Percentiles rank a stretch among this genome's conserved stretches.
Conservation (phyloP, 1,284 basidiomycete genomes). For the Coniferiporia weirii region DNA sequence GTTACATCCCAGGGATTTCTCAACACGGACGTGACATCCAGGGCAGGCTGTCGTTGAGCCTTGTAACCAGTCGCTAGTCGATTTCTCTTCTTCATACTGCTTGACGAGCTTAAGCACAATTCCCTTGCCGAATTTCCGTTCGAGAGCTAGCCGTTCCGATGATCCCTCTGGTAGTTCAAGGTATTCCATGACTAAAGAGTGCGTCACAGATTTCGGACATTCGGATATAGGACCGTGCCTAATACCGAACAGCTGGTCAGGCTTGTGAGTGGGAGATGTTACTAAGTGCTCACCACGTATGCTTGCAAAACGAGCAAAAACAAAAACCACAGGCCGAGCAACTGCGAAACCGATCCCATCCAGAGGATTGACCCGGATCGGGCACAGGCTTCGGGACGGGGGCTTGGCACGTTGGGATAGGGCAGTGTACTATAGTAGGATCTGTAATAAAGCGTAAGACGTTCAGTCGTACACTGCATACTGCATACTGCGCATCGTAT, state of each 20-base stretch:
- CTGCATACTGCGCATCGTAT: background rate
- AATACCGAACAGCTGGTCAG: constrained; percentile 1
- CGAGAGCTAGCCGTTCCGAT: constrained; percentile 41
- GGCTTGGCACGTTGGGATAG: constrained; percentile 65
- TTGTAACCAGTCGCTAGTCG: constrained; percentile 61
- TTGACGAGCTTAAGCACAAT: constrained; percentile 53
- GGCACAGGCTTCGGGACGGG: constrained; percentile 51
- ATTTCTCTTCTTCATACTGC: constrained; percentile 59
- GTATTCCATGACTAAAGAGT: constrained; percentile 59
- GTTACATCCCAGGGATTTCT: constrained; percentile 73
- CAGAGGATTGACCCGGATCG: constrained; percentile 44
- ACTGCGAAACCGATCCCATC: constrained; percentile 63
- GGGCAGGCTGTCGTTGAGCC: constrained; percentile 64
- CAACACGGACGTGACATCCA: constrained; percentile 60
- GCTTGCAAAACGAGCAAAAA: constrained; percentile 70
- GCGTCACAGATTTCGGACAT: constrained; percentile 59
- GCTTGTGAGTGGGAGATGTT: background rate
- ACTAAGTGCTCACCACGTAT: constrained; percentile 53
- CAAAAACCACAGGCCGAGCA: constrained; percentile 63
- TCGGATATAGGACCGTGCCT: constrained; percentile 71
- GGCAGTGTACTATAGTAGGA: constrained; percentile 71
- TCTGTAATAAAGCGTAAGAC: constrained; percentile 37
- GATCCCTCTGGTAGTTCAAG: constrained; percentile 48
- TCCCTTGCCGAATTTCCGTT: constrained; percentile 54
- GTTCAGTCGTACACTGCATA: background rate